A percentile compares a stretch with the other conserved stretches of the same genome.
Evolutionary conservation across 192 early-diverging fungal genomes (phyloP).

Genomic region (Jimgerdemannia flammicorona): DNA sequence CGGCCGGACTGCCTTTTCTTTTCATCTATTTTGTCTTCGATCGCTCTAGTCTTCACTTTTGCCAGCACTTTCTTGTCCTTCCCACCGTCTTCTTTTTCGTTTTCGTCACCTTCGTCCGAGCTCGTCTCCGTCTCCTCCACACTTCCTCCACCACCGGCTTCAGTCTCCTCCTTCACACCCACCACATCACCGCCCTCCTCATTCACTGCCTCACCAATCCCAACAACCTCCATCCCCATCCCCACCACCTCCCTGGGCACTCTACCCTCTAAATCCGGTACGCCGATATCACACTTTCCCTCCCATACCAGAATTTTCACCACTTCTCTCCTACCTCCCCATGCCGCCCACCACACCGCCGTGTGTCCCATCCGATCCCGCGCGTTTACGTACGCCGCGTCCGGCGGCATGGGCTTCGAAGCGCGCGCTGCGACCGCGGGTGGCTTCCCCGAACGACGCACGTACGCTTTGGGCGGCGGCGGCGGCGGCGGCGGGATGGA

Average conservation of each 20-base stretch:
- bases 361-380: not conserved
- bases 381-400: slow-evolving; percentile 1
- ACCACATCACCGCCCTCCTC: not conserved
- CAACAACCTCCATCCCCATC: not conserved
- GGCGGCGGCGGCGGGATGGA: not conserved
- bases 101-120: not conserved
- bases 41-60: not conserved
- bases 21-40: not conserved
- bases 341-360: slow-evolving; percentile 5
- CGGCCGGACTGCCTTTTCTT: too few species aligned
- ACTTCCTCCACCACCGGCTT: not conserved
- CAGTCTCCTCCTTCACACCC: not conserved
- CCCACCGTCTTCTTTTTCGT: not conserved
- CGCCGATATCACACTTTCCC: not conserved
- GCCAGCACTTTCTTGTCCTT: not conserved
- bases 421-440: not conserved
- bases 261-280: not conserved
- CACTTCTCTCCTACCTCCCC: not conserved
- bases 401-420: not conserved
- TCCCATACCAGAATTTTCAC: not conserved
- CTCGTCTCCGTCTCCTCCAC: not conserved
- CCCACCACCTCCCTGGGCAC: not conserved
- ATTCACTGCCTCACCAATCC: not conserved
- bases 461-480: not conserved
- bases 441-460: not conserved